Base-by-base conservation (phyloP, 192 early-diverging fungal species). In the Rhizoclosmatium globosum region DNA sequence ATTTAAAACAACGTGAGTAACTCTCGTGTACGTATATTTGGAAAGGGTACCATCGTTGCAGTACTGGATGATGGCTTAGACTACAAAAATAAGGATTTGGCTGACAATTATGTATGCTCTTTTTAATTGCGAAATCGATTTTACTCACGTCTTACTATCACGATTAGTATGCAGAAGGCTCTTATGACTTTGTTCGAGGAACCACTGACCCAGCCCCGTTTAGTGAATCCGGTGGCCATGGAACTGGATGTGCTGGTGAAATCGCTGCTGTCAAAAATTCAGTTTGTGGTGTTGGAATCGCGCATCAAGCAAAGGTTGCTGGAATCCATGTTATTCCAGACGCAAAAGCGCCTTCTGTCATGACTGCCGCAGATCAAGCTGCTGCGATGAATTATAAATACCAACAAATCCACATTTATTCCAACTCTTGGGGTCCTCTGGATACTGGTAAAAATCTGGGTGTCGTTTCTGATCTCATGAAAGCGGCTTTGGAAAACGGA, bases 61-160 rank as follows among this genome's bases (percentile, higher is more conserved):
- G 91, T 99, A 47, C 89, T 99, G 47, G 98, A 99, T 78, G 98
- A 99, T 83, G 98, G 98, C 1, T 82, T 99, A 68, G 95, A 99
- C 81, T 92, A 93, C 70, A 86, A 89, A 2, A 91, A 89, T 81
- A 87, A 93, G n/a, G 98, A 99, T 77, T 79, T 99, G 64, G 82
- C 86, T 50, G 90, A 87, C 61, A 95, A 95, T 86, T 98, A 95
- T 91, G 95, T 95, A 59, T 15, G 4, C 15, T 50, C 60, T 62
- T 4, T 31, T 62, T 4, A n/a, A n/a, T n/a, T n/a, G n/a, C n/a
- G n/a, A n/a, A n/a, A n/a, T n/a, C n/a, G n/a, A n/a, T n/a, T n/a
- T n/a, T n/a, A n/a, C n/a, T n/a, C n/a, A n/a, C n/a, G n/a, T n/a
- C n/a, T n/a, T n/a, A n/a, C n/a, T 48, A 15, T 7, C 56, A n/a